Base-by-base conservation (phyloP, 768 basidiomycete species). In the Fomitopsis serialis region DNA sequence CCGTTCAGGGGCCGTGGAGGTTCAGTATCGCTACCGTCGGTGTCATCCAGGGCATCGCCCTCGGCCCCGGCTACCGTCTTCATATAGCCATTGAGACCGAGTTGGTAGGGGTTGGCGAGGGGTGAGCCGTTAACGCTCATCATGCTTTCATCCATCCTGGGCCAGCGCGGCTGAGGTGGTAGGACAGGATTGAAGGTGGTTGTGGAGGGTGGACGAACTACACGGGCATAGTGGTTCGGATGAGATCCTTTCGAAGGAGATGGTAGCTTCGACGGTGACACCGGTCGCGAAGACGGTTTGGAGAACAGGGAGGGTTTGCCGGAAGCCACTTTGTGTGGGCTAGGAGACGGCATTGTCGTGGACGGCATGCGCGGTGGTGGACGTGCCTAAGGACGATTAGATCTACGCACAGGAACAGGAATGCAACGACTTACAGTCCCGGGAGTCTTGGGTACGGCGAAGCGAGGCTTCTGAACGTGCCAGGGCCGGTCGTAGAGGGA, bases 41-140 rank as follows among this genome's bases (percentile, higher is more conserved):
- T 50, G 17, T 53, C 59, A 1, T 42, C 48, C 9, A 55, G 59
- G 2, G 53, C 59, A 29, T 67, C 64, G 11, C 64, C 67, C 13
- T 66, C 68, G 9, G 65, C 65, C 21, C 74, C 74, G 19, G 62
- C 63, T 5, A 72, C 70, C 35, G 65, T 66, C 35, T 72, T 68
- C 24, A 56, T 74, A 73, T 59, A 84, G 77, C 83, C 83, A 81
- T 36, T 77, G 72, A 82, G 63, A 19, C 83, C 85, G 59, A 85
- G 80, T 54, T 82, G 75, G 61, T 85, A 87, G 1, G 89, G 89
- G 64, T 91, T 91, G 17, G 84, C 81, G 17, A 92, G 75, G 0
- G 91, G 91, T 0, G 88, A 90, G 3, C 91, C 91, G 55, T 93
- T 92, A 19, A 87, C 68, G 61, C 89, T 89, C 47, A 92, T 74